Base-by-base conservation (phyloP, 164 flowering plant genomes). In the Pachysandra terminalis region DNA sequence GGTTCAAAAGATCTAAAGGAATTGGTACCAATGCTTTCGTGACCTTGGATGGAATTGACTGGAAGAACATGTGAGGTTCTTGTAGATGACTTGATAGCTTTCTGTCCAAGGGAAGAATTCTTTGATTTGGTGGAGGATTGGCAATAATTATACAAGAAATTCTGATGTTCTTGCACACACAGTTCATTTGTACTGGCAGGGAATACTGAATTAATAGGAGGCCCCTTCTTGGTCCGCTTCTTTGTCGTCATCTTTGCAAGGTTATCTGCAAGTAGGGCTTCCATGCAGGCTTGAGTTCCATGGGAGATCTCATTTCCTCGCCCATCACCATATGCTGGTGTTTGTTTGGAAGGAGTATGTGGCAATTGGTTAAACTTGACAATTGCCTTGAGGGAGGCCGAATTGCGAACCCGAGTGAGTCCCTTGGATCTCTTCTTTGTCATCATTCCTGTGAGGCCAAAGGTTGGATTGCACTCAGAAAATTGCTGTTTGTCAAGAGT, bases 361-460 rank as follows among this genome's bases (percentile, higher is more conserved):
- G 70, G 71, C 49, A 59, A 32, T 56, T 65, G 64, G 12, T 26
- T 70, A 59, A 57, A 69, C 8, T 59, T 52, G 24, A 68, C 57
- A 48, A 73, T 59, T 75, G 67, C 76, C 26, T 25, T 70, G 15
- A 76, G 78, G 19, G 81, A 74, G 71, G 72, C 68, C 21, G 70
- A 57, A 74, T 75, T 72, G 15, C 78, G 79, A 7, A 68, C 73
- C 17, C 74, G 58, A 26, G 77, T 75, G 8, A 60, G 28, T 32
- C 48, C 74, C 56, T 68, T 81, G 13, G 88, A 72, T 73, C 87
- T 85, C 70, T 74, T 83, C 59, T 74, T 82, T 48, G 72, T 77
- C 65, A 21, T 61, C 55, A 62, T 69, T 53, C 61, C 66, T 48
- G 3, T 63, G 32, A 15, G 74, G 22, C 41, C 66, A 21, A 71